Base-by-base conservation (phyloP, 2,329 filamentous ascomycete species). In the Coleophoma cylindrospora region DNA sequence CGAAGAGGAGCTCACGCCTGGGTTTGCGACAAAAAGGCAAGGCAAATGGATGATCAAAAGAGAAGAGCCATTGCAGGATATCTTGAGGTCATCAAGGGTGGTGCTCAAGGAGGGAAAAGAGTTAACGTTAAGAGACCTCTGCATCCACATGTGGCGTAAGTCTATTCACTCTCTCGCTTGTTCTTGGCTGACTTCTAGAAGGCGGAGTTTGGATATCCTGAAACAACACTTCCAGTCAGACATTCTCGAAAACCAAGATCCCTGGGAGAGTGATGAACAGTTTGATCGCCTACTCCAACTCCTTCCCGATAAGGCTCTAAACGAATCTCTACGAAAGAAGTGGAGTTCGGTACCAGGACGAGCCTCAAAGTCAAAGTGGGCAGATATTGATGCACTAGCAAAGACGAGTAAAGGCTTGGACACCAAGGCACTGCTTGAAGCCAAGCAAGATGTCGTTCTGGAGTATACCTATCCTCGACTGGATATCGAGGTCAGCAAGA, bases 401-500 rank as follows among this genome's bases (percentile, higher is more conserved):
- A 89, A 89, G 68, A 81, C 84, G 27, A 83, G 83, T 64, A 86
- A 83, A 62, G 76, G 78, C 10, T 78, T 96, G n/a, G 85, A 94
- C 58, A 69, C 83, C 0, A 82, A 79, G 55, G 82, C 85, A 2
- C 77, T 99, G 12, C 79, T 87, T 9, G 89, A 96, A 62, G 90
- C 91, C 19, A 97, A 96, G 71, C 91, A 96, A 67, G 94, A 97
- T 65, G 88, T 99, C 54, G 85, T 97, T 3, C 81, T 99, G 32
- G 94, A 99, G 70, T 97, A 99, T 71, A 96, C 94, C 7, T 99
- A 99, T 69, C 94, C 94, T 3, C 86, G 94, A 37, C 87, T 99
- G 49, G 94, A 99, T 75, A 91, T 94, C 54, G 91, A 96, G 69
- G 94, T 99, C 66, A 94, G 88, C 65, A 97, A 97, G 76, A 96